Base-by-base conservation (phyloP, 23 red algal genomes). In the Pyropia yezoensis region DNA sequence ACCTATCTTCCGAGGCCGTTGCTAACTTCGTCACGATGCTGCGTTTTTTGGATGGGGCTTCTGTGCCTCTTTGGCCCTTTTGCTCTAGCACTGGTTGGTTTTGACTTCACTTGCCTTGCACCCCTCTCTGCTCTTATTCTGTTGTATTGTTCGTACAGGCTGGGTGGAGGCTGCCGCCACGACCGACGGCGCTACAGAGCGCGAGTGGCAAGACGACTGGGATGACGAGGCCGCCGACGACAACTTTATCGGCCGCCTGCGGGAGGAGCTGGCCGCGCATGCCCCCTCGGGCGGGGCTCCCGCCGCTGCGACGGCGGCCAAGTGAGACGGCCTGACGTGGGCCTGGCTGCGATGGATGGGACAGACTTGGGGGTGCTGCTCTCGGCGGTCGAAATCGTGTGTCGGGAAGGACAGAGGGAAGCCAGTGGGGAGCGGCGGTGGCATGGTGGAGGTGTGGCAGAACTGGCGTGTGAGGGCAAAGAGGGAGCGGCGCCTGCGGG, bases 121-220 rank as follows among this genome's bases (percentile, higher is more conserved):
- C 27, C 30, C 23, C 11, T 6, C 50, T 23, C 12, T 13, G 1
- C 15, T 28, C 19, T 33, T 75, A 3, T 2, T 21, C 1, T 53
- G 34, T 16, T 29, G 9, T 24, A 21, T 1, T 8, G 57, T 9
- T 12, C n/a, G 7, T 28, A 11, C 65, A 78, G 83, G 51, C n/a
- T 78, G 64, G 62, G 73, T 61, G 9, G 70, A 74, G 15, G 52
- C 34, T 52, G 51, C 74, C 19, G 45, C 39, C 18, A 19, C 11
- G 55, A 29, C 19, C 17, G 57, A 62, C 14, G 61, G 82, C n/a
- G 71, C 59, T 45, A 51, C 70, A 19, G 70, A 47, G 39, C 39
- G 39, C 9, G 39, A 93, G 65, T 93, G 88, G 88, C 67, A 93
- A 67, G 88, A 93, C 52, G 81, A 93, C 28, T 93, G 88, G 88